A percentile compares a stretch with the other conserved stretches of the same genome.
Conservation (phyloP, 495 filamentous ascomycete species). For the Parmelia sp. region DNA sequence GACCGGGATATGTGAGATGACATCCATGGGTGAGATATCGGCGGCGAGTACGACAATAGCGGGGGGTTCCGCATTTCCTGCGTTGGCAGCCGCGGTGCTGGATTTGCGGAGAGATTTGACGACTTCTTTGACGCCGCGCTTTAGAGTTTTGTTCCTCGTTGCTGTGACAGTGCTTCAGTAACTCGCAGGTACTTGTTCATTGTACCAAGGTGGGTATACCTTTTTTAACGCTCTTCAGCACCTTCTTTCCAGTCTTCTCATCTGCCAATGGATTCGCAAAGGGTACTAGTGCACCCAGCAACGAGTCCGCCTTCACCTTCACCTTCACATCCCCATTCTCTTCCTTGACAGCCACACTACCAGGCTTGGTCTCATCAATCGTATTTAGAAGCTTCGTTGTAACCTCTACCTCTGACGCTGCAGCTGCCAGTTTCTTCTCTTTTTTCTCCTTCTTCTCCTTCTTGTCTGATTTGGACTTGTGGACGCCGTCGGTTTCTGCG, state of each 20-base stretch:
- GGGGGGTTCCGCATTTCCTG: constrained; percentile 41
- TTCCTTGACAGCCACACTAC: constrained; percentile 48
- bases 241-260: constrained; percentile 88
- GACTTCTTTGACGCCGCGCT: constrained; percentile 96
- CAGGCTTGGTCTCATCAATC: constrained; percentile 39
- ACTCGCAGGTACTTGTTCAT: not conserved
- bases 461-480: constrained; percentile 49
- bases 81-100: constrained; percentile 44
- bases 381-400: constrained; percentile 38
- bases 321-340: constrained; percentile 45
- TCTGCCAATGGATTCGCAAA: constrained; percentile 88
- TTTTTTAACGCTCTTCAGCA: constrained; percentile 87
- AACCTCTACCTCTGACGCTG: constrained; percentile 49
- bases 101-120: constrained; percentile 95
- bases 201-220: constrained; percentile 47
- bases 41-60: constrained; percentile 87
- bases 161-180: constrained; percentile 8
- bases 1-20: constrained; percentile 90
- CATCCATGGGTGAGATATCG: constrained; percentile 74
- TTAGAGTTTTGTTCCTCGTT: constrained; percentile 79
- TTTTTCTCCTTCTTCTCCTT: constrained; percentile 50
- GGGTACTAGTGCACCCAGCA: constrained; percentile 71
- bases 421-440: constrained; percentile 35
- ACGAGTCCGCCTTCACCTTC: constrained; percentile 43
- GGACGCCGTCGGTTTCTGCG: constrained; percentile 66